phyloP scores from a whole-genome alignment of 352 stramenopile species.

The Phytophthora podocarpi region DNA sequence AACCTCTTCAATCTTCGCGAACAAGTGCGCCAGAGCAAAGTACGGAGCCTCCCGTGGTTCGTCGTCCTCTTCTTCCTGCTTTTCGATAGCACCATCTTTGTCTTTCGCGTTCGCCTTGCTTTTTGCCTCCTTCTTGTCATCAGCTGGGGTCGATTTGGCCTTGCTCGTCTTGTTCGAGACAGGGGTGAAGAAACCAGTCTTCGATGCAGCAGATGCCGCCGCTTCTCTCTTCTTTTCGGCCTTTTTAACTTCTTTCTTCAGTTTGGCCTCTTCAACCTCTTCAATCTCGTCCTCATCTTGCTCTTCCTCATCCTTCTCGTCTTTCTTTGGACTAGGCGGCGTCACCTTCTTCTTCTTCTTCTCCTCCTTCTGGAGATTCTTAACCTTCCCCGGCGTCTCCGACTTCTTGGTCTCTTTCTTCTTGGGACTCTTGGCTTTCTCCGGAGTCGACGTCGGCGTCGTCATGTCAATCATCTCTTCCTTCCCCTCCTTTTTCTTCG shows the following conservation, averaged over 20 bases:
- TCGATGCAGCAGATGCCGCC: slow-evolving; percentile 8
- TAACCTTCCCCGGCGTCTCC: slow-evolving; percentile 8
- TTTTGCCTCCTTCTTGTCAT: slow-evolving; percentile 15
- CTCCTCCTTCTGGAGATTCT: slow-evolving; percentile 1
- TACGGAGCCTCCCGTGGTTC: slow-evolving; percentile 49
- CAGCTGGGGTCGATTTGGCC: slow-evolving; percentile 2
- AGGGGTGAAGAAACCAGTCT: slow-evolving; percentile 44
- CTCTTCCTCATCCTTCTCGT: slow-evolving; percentile 2
- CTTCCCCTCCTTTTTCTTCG: slow-evolving; percentile 29
- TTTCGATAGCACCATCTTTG: slow-evolving; percentile 3
- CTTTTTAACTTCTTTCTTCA: slow-evolving; percentile 7
- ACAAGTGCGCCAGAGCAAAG: slow-evolving; percentile 65
- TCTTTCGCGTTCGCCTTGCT: slow-evolving; percentile 19
- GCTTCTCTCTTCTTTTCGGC: slow-evolving; percentile 18
- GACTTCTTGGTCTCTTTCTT: slow-evolving; percentile 26
- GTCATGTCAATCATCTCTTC: slow-evolving; percentile 46
- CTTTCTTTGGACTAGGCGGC: not conserved
- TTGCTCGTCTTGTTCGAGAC: slow-evolving; percentile 30
- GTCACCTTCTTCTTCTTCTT: not conserved
- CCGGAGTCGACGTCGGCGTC: slow-evolving; percentile 14
- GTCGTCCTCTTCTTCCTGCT: slow-evolving; percentile 10
- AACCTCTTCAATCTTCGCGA: slow-evolving; percentile 78
- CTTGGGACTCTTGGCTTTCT: slow-evolving; percentile 25
- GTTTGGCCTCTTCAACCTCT: slow-evolving; percentile 20
- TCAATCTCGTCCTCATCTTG: slow-evolving; percentile 12